Conservation (phyloP, 352 stramenopile genomes). For the Phytophthora cryptogea region DNA sequence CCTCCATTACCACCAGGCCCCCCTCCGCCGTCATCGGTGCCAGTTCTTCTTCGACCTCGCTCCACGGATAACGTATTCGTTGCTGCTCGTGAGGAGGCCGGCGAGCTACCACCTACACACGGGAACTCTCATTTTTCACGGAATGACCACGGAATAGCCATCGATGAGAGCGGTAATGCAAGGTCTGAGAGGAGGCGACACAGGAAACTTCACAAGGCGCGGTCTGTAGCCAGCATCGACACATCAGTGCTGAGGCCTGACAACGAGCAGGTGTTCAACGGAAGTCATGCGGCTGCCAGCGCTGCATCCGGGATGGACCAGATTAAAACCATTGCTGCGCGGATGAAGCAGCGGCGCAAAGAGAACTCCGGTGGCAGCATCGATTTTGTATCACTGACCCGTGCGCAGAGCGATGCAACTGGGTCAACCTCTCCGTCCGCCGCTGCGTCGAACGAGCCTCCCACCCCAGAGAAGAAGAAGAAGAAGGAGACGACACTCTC, state of each 20-base stretch:
- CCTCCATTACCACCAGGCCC: slow-evolving; percentile 32
- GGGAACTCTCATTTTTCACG: slow-evolving; percentile 16
- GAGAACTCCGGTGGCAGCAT: slow-evolving; percentile 30
- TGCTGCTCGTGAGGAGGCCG: slow-evolving; percentile 17
- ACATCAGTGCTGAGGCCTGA: slow-evolving; percentile 41
- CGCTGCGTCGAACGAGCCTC: slow-evolving; percentile 8
- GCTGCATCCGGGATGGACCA: slow-evolving; percentile 52
- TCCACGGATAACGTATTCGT: slow-evolving; percentile 44
- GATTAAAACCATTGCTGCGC: slow-evolving; percentile 71
- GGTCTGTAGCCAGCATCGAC: slow-evolving; percentile 67
- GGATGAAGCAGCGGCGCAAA: slow-evolving; percentile 76
- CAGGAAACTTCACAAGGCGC: slow-evolving; percentile 51
- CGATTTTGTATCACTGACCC: slow-evolving; percentile 29
- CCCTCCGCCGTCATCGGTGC: slow-evolving; percentile 24
- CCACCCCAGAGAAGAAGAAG: slow-evolving; percentile 29
- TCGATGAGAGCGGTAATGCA: slow-evolving; percentile 28
- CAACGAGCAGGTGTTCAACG: slow-evolving; percentile 21
- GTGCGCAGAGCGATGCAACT: slow-evolving; percentile 31
- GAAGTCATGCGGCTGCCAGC: slow-evolving; percentile 17
- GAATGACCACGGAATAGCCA: slow-evolving; percentile 14
- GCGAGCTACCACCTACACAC: slow-evolving; percentile 29
- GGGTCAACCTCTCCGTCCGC: slow-evolving; percentile 14
- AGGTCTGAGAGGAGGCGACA: slow-evolving; percentile 32
- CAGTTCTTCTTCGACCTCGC: slow-evolving; percentile 35
- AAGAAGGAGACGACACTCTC: slow-evolving; percentile 34